Evolutionary conservation across 306 rosid species (phyloP), one percentile per base, ranked within the genome.

Genomic region (Cicer arietinum): DNA sequence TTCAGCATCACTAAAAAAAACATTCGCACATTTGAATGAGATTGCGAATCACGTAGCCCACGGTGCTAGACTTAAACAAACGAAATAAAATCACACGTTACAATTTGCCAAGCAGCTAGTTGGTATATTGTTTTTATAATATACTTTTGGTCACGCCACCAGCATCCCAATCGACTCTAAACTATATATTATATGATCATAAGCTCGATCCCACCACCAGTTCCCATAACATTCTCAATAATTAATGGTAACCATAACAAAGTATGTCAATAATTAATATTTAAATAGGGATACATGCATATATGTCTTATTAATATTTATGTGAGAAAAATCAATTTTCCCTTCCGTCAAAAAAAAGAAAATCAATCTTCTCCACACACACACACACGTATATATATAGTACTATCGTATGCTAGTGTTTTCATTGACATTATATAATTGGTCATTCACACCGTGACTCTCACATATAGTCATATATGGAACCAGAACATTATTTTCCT

Each of bases 401-500:
- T 17, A 54, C 18, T 44, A 43, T 4, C 37, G 6, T 35, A 7
- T 50, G 7, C 9, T 79, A 35, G 39, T 41, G 14, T 41, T 68
- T 58, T 30, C 76, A 77, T 69, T 45, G 3, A 48, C 71, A 40
- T 20, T 3, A 16, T 63, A 40, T 20, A 52, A 16, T 63, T 61
- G n/a, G 10, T 35, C 11, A 43, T 30, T 50, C 53, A 18, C 11
- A 10, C 17, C 7, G 42, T 59, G 7, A 73, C 45, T n/a, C 16
- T 8, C 18, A 53, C 5, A 39, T 6, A 12, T 7, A 39, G 5
- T 35, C 67, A 37, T 16, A 63, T 67, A 79, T 82, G 85, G 85
- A 82, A 16, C 75, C 85, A 2, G 79, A 77, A 73, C 53, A 59
- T 5, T 77, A 77, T 77, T 56, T 77, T 66, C 85, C 85, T 65